Evolutionary conservation across 768 basidiomycete genomes (phyloP), one percentile per base, ranked within the genome.

Genomic region (Termitomyces sp.): DNA sequence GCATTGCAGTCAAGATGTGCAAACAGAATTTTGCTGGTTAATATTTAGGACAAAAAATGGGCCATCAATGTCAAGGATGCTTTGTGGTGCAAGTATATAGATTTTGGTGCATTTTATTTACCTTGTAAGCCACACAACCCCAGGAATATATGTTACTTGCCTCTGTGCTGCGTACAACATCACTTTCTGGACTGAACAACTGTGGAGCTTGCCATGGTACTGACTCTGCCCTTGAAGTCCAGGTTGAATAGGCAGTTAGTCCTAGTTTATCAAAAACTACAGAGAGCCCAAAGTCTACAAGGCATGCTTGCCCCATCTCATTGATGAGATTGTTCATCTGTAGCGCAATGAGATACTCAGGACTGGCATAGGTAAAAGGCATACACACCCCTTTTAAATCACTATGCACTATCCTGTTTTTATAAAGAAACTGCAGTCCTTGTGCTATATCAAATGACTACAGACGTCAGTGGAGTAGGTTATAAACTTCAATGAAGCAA

Each of bases 371-470:
- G 12, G 44, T 39, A 15, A 9, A 9, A 1, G 24, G n/a, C n/a
- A n/a, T n/a, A 48, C 58, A n/a, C 22, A 58, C 52, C 36, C 58
- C 58, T 33, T 59, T 59, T 24, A 59, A 33, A 42, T 59, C 34
- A 9, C 57, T 53, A 45, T 59, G 58, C 18, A 59, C 37, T 9
- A 59, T 48, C 13, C 53, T 53, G n/a, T 55, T 54, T 31, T 55
- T 24, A 41, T 59, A 53, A 16, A 54, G 45, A 37, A 52, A 58
- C 18, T 39, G 27, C 3, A 58, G 16, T 33, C 57, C 57, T n/a
- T 45, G 51, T 2, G 53, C 58, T 30, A 54, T 46, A 31, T 59
- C 58, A 6, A 44, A 52, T 12, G 48, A 53, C 58, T 59, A 34
- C n/a, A 16, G 45, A 20, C 8, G 30, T 27, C 33, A 6, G 18